These are phyloP conservation scores for Xylaria sp. DNA, from an alignment of 2,329 filamentous ascomycete genomes.

Conservation along the genomic window DNA sequence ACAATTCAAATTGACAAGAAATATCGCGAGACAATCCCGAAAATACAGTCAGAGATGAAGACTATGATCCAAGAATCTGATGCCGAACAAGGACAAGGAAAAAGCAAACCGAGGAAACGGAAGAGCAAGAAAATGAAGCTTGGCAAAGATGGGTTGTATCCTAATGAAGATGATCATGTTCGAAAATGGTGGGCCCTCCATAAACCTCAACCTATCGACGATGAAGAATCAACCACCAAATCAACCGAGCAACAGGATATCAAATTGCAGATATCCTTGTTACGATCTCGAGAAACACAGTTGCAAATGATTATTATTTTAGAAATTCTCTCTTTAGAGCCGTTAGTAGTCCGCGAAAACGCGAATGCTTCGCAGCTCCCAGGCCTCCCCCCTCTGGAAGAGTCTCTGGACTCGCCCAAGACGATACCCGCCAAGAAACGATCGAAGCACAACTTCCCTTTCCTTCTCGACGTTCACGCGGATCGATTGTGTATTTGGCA, in stretches of 20 bases:
- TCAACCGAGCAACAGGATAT: constrained; percentile 59
- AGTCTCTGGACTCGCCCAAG: constrained; percentile 48
- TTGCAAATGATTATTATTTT: constrained; percentile 83
- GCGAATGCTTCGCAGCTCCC: constrained; percentile 60
- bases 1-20: constrained; percentile 80
- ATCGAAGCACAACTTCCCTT: constrained; percentile 70
- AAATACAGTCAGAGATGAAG: constrained; percentile 67
- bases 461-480: constrained; percentile 76
- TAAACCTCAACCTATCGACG: constrained; percentile 60
- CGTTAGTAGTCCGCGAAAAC: constrained; percentile 55
- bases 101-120: constrained; percentile 59
- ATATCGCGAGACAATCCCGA: constrained; percentile 75
- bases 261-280: constrained; percentile 69
- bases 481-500: constrained; percentile 88
- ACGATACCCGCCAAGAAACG: constrained; percentile 61
- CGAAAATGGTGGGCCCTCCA: constrained; percentile 75
- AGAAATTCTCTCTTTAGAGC: constrained; percentile 78
- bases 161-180: constrained; percentile 71
- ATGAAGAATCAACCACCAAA: constrained; percentile 55
- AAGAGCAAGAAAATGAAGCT: constrained; percentile 73
- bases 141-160: constrained; percentile 75
- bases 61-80: constrained; percentile 66
- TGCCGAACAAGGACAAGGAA: constrained; percentile 54
- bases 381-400: constrained; percentile 53
- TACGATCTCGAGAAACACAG: constrained; percentile 81